These are phyloP conservation scores for Septoria petroselini DNA, from an alignment of 2,329 filamentous ascomycete genomes.

Conservation along the genomic window DNA sequence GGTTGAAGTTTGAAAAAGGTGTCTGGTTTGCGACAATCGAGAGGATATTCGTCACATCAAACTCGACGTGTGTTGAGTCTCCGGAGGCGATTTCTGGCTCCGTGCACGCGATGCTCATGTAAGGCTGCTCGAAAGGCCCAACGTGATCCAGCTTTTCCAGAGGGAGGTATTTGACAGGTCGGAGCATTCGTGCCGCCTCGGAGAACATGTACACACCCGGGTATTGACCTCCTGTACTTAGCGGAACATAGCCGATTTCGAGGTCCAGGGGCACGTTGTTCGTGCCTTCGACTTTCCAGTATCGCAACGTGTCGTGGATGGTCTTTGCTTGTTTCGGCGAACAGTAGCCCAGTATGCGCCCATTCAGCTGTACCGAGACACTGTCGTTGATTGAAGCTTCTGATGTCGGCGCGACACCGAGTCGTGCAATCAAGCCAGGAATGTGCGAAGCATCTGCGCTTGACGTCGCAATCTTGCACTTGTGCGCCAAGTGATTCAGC, in stretches of 20 bases:
- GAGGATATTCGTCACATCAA: conserved; percentile 90
- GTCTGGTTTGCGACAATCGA: conserved; percentile 99
- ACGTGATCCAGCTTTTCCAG: conserved; percentile 83
- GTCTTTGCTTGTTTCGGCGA: conserved; percentile 75
- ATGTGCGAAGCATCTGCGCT: conserved; percentile 71
- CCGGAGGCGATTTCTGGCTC: conserved; percentile 83
- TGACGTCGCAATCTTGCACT: conserved; percentile 82
- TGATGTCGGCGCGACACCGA: conserved; percentile 73
- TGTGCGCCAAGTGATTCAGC: conserved; percentile 91
- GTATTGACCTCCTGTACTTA: conserved; percentile 87
- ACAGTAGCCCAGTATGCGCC: conserved; percentile 85
- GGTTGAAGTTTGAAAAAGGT: conserved; percentile 97
- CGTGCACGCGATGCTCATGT: conserved; percentile 96
- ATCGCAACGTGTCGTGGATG: conserved; percentile 81
- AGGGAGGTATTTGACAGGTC: conserved; percentile 88
- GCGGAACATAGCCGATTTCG: conserved; percentile 88
- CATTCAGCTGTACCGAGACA: conserved; percentile 86
- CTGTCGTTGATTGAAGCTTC: conserved; percentile 78
- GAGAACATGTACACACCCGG: conserved; percentile 94
- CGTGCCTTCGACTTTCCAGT: conserved; percentile 90
- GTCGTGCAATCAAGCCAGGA: conserved; percentile 68
- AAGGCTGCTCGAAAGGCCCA: conserved; percentile 92
- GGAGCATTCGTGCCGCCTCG: conserved; percentile 77
- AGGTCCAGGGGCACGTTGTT: conserved; percentile 77
- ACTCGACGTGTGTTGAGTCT: conserved; percentile 88